A percentile compares a stretch with the other conserved stretches of the same genome.
phyloP scores from a whole-genome alignment of 169 alveolate species.

The Toxoplasma gondii region DNA sequence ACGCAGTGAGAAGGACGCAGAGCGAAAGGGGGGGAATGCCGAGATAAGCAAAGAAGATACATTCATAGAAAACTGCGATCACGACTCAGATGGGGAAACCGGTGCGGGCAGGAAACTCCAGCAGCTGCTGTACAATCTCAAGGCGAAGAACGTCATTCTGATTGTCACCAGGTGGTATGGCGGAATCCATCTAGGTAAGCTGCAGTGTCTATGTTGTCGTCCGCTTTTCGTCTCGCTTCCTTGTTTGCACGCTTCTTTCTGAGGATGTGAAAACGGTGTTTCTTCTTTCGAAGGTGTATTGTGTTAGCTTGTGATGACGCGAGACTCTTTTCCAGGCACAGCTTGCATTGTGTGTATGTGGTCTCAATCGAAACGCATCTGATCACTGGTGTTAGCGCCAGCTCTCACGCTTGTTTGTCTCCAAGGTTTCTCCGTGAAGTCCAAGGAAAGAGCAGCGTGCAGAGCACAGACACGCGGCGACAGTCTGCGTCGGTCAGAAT shows the following conservation, averaged over 20 bases:
- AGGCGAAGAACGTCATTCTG: slow-evolving; percentile 19
- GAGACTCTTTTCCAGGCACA: background rate
- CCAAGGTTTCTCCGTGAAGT: too few species aligned
- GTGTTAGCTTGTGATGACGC: background rate
- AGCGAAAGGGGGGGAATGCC: background rate
- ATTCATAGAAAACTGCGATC: slow-evolving; percentile 36
- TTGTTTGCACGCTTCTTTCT: background rate
- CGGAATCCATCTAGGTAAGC: slow-evolving; percentile 49
- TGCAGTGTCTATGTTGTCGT: background rate
- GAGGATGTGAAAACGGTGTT: background rate
- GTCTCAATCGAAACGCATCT: background rate
- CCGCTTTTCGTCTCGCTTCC: background rate
- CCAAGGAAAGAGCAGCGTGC: too few species aligned
- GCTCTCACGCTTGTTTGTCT: too few species aligned
- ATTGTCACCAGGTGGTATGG: slow-evolving; percentile 53
- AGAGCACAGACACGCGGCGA: too few species aligned
- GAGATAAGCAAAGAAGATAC: background rate
- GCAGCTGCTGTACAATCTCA: slow-evolving; percentile 27
- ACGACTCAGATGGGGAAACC: slow-evolving; percentile 53
- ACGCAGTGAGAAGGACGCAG: background rate
- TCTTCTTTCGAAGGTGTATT: background rate
- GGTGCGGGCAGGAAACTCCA: slow-evolving; percentile 35
- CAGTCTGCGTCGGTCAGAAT: too few species aligned
- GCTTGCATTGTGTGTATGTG: background rate
- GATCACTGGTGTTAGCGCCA: too few species aligned